A percentile compares a stretch with the other conserved stretches of the same genome.
phyloP scores from a whole-genome alignment of 768 basidiomycete genomes.

The Auriscalpium vulgare region DNA sequence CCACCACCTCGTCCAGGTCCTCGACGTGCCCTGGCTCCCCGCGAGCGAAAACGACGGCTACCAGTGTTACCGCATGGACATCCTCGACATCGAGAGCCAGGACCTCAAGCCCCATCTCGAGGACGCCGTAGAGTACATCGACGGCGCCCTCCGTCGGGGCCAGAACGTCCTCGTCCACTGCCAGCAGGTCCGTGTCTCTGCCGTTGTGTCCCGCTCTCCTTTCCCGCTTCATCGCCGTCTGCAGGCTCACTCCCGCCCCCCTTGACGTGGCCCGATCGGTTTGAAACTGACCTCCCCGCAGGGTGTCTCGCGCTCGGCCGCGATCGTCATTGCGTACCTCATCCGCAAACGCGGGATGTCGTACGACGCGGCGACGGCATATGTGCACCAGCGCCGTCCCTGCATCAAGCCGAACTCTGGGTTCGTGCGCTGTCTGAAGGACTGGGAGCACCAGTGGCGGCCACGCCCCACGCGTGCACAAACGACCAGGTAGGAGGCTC shows the following conservation, averaged over 20 bases:
- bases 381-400: constrained; percentile 56
- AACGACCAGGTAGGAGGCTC: constrained; percentile 2
- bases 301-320: constrained; percentile 73
- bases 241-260: constrained; percentile 1
- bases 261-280: background rate
- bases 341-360: constrained; percentile 69
- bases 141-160: constrained; percentile 49
- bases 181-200: constrained; percentile 53
- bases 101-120: constrained; percentile 67
- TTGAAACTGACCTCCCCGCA: constrained; percentile 20
- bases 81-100: constrained; percentile 51
- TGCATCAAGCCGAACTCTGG: constrained; percentile 77
- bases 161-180: constrained; percentile 71
- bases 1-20: constrained; percentile 56
- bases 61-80: constrained; percentile 57
- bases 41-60: constrained; percentile 24
- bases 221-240: constrained; percentile 3
- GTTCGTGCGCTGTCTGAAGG: constrained; percentile 37
- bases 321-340: constrained; percentile 76
- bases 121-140: constrained; percentile 59
- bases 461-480: background rate
- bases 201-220: background rate
- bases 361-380: constrained; percentile 54
- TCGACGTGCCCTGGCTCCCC: constrained; percentile 60
- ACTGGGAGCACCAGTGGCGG: constrained; percentile 14